Evolutionary conservation across 148 eudicot species (phyloP), one percentile per base, ranked within the genome.

Genomic region (Drosera capensis): DNA sequence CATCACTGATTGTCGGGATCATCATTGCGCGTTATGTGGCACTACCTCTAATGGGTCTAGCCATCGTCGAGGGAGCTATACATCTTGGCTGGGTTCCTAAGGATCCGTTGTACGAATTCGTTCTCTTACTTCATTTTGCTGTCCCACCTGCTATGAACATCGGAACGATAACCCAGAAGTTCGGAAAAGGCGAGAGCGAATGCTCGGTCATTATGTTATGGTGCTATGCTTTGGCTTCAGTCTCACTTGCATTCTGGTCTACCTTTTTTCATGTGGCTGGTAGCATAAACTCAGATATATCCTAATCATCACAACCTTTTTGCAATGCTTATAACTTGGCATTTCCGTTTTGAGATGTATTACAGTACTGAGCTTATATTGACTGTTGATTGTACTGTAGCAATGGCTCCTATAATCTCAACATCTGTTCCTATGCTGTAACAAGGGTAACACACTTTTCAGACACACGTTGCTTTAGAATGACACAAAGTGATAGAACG

Each of bases 121-220:
- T 79, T 52, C 90, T 87, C 54, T 48, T 79, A 57, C 71, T 87
- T 53, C 96, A 87, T 36, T 83, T 65, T 55, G 75, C 86, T 2
- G 51, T 87, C 44, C 96, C 96, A 23, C 94, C 96, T 12, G 94
- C 96, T 17, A 83, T 87, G 81, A 83, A 74, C 23, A 21, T 22
- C 62, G 72, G 73, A 1, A 68, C 73, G 0, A 63, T 68, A 21
- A 68, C 73, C 0, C 65, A 68, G n/a, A 38, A 57, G 46, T 68
- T 63, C 45, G 73, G 73, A 30, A 39, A 39, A 14, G 72, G 72
- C 40, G 62, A 68, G 24, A 68, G 43, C n/a, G 72, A 68, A 42
- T 68, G 55, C 31, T 62, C 72, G 6, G 64, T 68, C 2, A 68
- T 68, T 3, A 35, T 68, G 68, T 29, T 68, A 34, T 62, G 72